phyloP scores from a whole-genome alignment of 768 basidiomycete species.

The Amanita pallidorosea region DNA sequence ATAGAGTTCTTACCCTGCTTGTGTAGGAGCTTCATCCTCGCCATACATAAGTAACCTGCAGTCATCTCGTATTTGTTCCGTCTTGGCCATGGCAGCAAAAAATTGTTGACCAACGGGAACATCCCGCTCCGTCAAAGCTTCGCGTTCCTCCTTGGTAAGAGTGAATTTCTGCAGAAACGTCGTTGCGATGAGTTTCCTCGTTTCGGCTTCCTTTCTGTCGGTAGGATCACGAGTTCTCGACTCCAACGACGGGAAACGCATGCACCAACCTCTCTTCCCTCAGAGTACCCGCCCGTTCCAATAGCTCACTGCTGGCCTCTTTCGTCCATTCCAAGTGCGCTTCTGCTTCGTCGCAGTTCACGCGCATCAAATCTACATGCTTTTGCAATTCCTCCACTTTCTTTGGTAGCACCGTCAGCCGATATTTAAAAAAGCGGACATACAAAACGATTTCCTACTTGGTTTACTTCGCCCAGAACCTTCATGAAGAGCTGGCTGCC shows the following conservation, averaged over 20 bases:
- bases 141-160: constrained; percentile 58
- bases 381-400: constrained; percentile 73
- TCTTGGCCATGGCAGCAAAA: constrained; percentile 82
- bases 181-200: constrained; percentile 61
- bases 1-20: constrained; percentile 50
- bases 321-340: constrained; percentile 63
- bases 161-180: constrained; percentile 84
- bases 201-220: constrained; percentile 55
- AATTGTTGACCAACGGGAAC: constrained; percentile 64
- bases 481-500: constrained; percentile 76
- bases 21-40: constrained; percentile 59
- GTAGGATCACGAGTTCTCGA: neutral
- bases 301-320: constrained; percentile 63
- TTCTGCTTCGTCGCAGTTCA: constrained; percentile 77
- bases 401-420: constrained; percentile 30
- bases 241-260: neutral
- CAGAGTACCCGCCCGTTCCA: constrained; percentile 76
- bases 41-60: constrained; percentile 83
- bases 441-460: constrained; percentile 42
- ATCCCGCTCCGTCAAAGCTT: constrained; percentile 69
- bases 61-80: constrained; percentile 72
- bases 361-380: constrained; percentile 73
- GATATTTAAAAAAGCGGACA: neutral
- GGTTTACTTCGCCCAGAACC: constrained; percentile 82
- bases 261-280: constrained; percentile 54